Conservation (phyloP, 169 alveolate genomes). For the Plasmodium coatneyi region DNA sequence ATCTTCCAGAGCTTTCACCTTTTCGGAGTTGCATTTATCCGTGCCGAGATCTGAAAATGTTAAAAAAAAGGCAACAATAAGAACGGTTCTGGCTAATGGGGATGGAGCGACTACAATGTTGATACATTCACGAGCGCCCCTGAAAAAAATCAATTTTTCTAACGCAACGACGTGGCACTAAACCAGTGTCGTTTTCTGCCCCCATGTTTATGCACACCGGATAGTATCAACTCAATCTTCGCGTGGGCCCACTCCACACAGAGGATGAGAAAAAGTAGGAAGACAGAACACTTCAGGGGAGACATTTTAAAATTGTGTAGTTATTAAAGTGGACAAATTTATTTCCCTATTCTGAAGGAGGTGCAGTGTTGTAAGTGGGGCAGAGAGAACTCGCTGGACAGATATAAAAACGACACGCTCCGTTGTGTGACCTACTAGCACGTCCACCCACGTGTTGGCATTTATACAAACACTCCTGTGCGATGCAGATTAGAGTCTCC, state of each 20-base stretch:
- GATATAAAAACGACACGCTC: not conserved
- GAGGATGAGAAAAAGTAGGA: not conserved
- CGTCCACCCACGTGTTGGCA: not conserved
- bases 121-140: not conserved
- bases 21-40: slow-evolving; percentile 23
- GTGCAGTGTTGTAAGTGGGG: not conserved
- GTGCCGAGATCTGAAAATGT: slow-evolving; percentile 6
- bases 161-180: not conserved
- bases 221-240: slow-evolving; percentile 25
- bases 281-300: not conserved
- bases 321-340: not conserved
- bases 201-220: slow-evolving; percentile 13
- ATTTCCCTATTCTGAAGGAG: not conserved
- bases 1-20: slow-evolving; percentile 19
- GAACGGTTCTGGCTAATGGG: not conserved
- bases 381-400: not conserved
- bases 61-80: not conserved
- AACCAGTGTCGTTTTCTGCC: not conserved
- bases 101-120: not conserved
- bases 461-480: not conserved
- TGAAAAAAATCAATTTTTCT: not conserved
- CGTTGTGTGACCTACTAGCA: not conserved
- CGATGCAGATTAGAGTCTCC: not conserved
- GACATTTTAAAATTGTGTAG: slow-evolving; percentile 9
- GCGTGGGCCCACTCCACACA: not conserved